Base-by-base conservation (phyloP, 768 basidiomycete genomes). In the Boletus rubroflammeus region DNA sequence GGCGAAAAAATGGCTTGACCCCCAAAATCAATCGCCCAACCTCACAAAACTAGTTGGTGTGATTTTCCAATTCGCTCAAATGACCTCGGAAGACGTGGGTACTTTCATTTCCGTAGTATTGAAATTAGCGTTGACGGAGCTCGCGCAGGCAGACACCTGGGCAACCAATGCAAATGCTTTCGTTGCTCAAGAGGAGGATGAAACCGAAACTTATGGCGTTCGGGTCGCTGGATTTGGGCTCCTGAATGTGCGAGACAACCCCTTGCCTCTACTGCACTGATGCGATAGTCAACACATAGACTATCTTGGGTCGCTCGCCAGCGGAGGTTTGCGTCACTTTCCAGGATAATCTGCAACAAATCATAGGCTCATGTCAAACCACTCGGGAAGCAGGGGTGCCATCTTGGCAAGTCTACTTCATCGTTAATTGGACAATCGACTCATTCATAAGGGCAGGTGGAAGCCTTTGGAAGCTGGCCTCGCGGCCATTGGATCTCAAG, bases 111-210 rank as follows among this genome's bases (percentile, higher is more conserved):
- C 17, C 47, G 15, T 26, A 59, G 11, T 45, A 34, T 17, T 54
- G 2, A 5, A 7, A 15, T 40, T 19, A 36, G 10, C 23, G 36
- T 21, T 53, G 29, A 56, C n/a, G 26, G 34, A 40, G 39, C 13
- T 46, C 50, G 54, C 26, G 28, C 57, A 98, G 93, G 93, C 94
- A 66, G 92, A 94, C 29, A 87, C 83, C 15, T 98, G 96, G 96
- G 81, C 84, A 3, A 82, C 78, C 50, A 89, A 97, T 62, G 85
- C 91, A 4, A 98, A 98, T 61, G 83, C 88, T 3, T 98, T 98
- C 64, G 85, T 98, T 29, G 87, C 88, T 25, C 93, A 98, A 66
- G 95, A 98, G 64, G 93, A 97, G 50, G 96, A 98, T 56, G 93
- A 96, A 57, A 85, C 85, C 1, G 83, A 89, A 50, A 67, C 78